These are phyloP conservation scores for Mucor ambiguus DNA, from an alignment of 371 early-diverging fungal genomes.

Conservation along the genomic window DNA sequence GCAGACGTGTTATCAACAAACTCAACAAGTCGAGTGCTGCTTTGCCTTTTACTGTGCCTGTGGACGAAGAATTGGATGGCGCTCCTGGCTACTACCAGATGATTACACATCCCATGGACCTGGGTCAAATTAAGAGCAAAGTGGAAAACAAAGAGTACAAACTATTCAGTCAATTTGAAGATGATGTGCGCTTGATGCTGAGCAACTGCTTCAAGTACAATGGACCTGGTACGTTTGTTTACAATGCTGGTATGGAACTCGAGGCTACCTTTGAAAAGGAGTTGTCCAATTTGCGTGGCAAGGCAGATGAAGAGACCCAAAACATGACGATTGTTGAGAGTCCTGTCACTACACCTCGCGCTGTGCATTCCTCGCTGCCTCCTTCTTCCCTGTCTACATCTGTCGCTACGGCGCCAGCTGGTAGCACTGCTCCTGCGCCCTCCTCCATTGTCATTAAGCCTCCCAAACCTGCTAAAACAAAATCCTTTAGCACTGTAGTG, in stretches of 20 bases:
- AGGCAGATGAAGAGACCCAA: conserved; percentile 30
- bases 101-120: conserved; percentile 88
- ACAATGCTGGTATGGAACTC: conserved; percentile 48
- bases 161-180: conserved; percentile 61
- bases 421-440: not conserved
- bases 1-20: conserved; percentile 55
- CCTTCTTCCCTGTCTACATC: conserved; percentile 2
- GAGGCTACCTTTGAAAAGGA: conserved; percentile 50
- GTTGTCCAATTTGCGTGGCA: conserved; percentile 42
- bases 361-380: not conserved
- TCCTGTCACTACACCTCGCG: conserved; percentile 23
- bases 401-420: not conserved
- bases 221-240: conserved; percentile 50
- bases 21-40: conserved; percentile 60
- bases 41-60: conserved; percentile 66
- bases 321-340: conserved; percentile 57
- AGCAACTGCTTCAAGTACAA: conserved; percentile 62
- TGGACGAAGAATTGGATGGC: conserved; percentile 63
- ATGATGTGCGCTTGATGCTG: conserved; percentile 63
- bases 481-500: conserved; percentile 10
- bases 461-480: conserved; percentile 10
- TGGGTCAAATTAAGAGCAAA: conserved; percentile 81
- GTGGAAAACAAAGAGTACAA: conserved; percentile 65
- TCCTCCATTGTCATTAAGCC: conserved; percentile 10
- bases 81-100: conserved; percentile 47